These are phyloP conservation scores for Fusarium mundagurra DNA, from an alignment of 2,329 filamentous ascomycete species.

Conservation along the genomic window DNA sequence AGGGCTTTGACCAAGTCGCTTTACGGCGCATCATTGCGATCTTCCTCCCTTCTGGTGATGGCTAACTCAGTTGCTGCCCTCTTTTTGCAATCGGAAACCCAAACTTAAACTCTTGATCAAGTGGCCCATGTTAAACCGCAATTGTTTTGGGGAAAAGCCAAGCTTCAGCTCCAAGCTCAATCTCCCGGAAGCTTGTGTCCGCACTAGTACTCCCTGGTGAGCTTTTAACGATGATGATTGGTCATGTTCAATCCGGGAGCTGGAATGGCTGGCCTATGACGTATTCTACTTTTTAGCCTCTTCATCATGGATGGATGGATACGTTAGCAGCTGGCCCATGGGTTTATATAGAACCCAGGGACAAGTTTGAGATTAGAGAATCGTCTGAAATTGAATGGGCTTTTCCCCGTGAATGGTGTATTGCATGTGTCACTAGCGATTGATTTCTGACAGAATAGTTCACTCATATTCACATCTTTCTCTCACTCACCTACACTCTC, in stretches of 20 bases:
- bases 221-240: conserved; percentile 24
- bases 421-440: conserved; percentile 1
- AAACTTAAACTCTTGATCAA: not conserved
- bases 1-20: not conserved
- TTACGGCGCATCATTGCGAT: not conserved
- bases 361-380: not conserved
- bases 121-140: not conserved
- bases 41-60: not conserved
- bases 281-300: conserved; percentile 38
- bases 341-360: conserved; percentile 27
- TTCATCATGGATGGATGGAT: conserved; percentile 23
- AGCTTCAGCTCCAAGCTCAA: conserved; percentile 13
- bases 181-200: conserved; percentile 34
- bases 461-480: not conserved
- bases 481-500: not conserved
- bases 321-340: not conserved
- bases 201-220: conserved; percentile 24
- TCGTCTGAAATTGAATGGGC: not conserved
- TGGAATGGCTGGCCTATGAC: conserved; percentile 36
- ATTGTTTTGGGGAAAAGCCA: conserved; percentile 14
- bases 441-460: not conserved
- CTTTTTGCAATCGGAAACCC: not conserved
- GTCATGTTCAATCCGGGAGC: not conserved
- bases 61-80: conserved; percentile 3
- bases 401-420: conserved; percentile 4